phyloP scores from a whole-genome alignment of 208 protist genomes.

The Leptomonas pyrrhocoris region DNA sequence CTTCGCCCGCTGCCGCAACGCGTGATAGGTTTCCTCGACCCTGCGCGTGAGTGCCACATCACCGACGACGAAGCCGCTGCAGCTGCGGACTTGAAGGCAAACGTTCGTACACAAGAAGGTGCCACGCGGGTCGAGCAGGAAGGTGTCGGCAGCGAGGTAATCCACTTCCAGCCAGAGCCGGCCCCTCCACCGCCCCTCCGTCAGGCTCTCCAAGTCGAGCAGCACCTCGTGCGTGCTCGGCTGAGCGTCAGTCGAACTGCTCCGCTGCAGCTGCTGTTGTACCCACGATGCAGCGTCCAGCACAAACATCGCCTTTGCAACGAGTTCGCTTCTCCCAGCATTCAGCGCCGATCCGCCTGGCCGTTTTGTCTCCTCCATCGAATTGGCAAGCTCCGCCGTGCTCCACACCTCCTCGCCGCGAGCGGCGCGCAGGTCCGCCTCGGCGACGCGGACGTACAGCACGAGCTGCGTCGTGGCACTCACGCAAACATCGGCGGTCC shows the following conservation, averaged over 20 bases:
- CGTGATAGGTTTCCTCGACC: conserved; percentile 22
- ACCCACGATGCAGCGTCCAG: neutral
- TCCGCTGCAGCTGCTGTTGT: neutral
- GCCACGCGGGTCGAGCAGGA: conserved; percentile 4
- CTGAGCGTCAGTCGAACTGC: neutral
- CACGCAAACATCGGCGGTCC: conserved; percentile 20
- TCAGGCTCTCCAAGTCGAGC: conserved; percentile 26
- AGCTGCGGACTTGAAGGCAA: conserved; percentile 7
- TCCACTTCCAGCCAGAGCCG: conserved; percentile 20
- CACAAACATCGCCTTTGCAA: conserved; percentile 13
- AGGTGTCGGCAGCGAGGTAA: neutral
- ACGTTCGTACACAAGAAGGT: conserved; percentile 14
- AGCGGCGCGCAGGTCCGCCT: conserved; percentile 5
- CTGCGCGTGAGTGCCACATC: conserved; percentile 11
- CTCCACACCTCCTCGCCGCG: conserved; percentile 16
- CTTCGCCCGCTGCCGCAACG: conserved; percentile 15
- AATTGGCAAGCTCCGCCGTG: neutral
- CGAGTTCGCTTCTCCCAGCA: neutral
- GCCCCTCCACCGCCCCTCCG: conserved; percentile 19
- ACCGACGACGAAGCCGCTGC: conserved; percentile 21
- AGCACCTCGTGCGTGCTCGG: conserved; percentile 12
- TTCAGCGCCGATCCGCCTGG: neutral
- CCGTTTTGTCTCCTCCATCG: neutral
- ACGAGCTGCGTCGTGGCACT: conserved; percentile 7
- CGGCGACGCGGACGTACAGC: conserved; percentile 12